Evolutionary conservation across 1,284 basidiomycete genomes (phyloP).

Genomic region (Serendipita sp.): DNA sequence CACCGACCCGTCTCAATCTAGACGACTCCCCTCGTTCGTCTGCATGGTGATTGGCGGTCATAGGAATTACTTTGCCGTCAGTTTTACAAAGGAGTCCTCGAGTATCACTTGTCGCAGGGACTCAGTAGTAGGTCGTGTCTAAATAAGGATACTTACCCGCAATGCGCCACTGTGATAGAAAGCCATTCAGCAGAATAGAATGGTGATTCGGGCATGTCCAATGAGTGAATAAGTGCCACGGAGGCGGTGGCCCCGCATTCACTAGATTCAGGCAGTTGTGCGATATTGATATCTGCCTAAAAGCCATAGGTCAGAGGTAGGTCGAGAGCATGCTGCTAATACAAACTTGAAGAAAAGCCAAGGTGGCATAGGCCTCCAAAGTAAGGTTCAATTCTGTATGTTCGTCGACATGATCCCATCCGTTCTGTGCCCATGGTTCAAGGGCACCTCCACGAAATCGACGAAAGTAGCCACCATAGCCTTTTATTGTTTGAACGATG

Average conservation of each 20-base stretch:
- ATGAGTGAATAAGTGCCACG: constrained; percentile 74
- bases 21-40: constrained; percentile 77
- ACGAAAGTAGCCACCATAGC: constrained; percentile 76
- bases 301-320: constrained; percentile 3
- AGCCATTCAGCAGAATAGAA: constrained; percentile 64
- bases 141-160: constrained; percentile 44
- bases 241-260: constrained; percentile 76
- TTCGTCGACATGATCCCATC: constrained; percentile 25
- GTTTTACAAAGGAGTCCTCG: constrained; percentile 71
- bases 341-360: constrained; percentile 72
- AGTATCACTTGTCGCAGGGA: constrained; percentile 52
- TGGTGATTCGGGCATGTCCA: constrained; percentile 57
- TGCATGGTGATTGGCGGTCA: constrained; percentile 89
- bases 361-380: constrained; percentile 68
- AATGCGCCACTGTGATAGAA: constrained; percentile 79
- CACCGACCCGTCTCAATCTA: constrained; percentile 79
- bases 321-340: background rate
- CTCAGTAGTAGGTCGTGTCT: background rate
- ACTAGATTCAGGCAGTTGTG: constrained; percentile 37
- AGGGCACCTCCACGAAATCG: constrained; percentile 71
- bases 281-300: constrained; percentile 46
- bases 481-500: constrained; percentile 61
- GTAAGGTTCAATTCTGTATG: constrained; percentile 34
- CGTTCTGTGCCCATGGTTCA: constrained; percentile 43
- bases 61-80: constrained; percentile 49